Evolutionary conservation across 108 stramenopile genomes (phyloP), one percentile per base, ranked within the genome.

Genomic region (Fistulifera solaris): DNA sequence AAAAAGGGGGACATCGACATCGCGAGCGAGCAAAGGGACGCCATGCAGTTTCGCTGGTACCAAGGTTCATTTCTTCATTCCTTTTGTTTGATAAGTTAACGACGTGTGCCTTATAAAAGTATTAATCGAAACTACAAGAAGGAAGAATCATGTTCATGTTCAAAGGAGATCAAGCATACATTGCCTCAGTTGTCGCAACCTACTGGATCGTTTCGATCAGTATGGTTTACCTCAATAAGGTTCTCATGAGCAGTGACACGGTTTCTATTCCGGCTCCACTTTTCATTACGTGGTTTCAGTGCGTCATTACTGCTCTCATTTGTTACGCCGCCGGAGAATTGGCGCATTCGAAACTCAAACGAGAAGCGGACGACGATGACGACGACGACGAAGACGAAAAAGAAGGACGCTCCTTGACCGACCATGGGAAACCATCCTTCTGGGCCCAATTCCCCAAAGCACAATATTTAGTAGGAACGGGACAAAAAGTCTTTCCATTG

Each of bases 271-370:
- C 86, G 0, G 93, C 89, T 8, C 96, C 96, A 6, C 75, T 96
- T n/a, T 94, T 95, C 58, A 74, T 96, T 15, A 96, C 96, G 1
- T 96, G 96, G 96, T 96, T 72, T 61, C 95, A 93, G 65, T 96
- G 96, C 69, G 57, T 96, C 47, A 62, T 94, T 5, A 95, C 96
- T 19, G 77, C 72, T 17, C 27, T 74, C 21, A 89, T 96, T 46
- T 93, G 90, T 68, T 89, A 72, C 69, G 48, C 70, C 6, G 85
- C 88, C 31, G 94, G 96, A 26, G 40, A 52, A 40, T 50, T 40
- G 54, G 76, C 59, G 80, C 87, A 52, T 58, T 80, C 40, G 49
- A 71, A 52, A 59, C 60, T 21, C 42, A 59, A 44, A 53, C 67
- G 62, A 40, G 25, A 51, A 26, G 54, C 18, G 35, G 59, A 13